Evolutionary conservation across 495 filamentous ascomycete genomes (phyloP), one percentile per base, ranked within the genome.

Genomic region (Poronia punctata): DNA sequence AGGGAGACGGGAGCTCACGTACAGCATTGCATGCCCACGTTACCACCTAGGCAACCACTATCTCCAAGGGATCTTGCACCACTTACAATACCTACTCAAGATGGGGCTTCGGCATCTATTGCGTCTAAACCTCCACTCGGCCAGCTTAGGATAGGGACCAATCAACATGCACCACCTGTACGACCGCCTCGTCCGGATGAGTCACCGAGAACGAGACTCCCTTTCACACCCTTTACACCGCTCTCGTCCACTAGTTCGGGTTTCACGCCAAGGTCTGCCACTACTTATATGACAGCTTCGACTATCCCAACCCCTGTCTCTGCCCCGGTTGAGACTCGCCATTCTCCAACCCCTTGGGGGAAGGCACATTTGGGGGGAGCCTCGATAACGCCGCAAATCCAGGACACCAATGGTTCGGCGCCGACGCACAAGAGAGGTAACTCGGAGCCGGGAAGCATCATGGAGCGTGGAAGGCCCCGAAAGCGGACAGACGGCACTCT

Each of bases 391-490:
- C 47, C 49, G 5, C 56, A 58, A 31, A 52, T 45, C 1, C 61
- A 46, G 20, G 7, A 46, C 11, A 55, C 53, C 21, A 54, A 46
- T 20, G 48, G 35, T n/a, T 35, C 49, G 8, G 20, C 31, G 10
- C 12, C 15, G 15, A 59, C 61, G 7, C 71, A 76, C 47, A 63
- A 56, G 43, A 62, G 75, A 46, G 64, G 68, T n/a, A 60, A 65
- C 43, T 80, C 75, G 8, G 76, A 81, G 15, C 66, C 72, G 0
- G 74, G 48, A n/a, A 66, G 76, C 36, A 73, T 79, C 34, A 71
- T 81, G 64, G 70, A 80, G 37, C 61, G 79, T 33, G 78, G 77
- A 0, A 63, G 76, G 4, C 76, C 77, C 16, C 60, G 68, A 43
- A 76, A 73, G 51, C 59, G 74, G 35, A 40, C 36, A 35, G 62